phyloP scores from a whole-genome alignment of 192 early-diverging fungal species.

The Fimicolochytrium jonesii region DNA sequence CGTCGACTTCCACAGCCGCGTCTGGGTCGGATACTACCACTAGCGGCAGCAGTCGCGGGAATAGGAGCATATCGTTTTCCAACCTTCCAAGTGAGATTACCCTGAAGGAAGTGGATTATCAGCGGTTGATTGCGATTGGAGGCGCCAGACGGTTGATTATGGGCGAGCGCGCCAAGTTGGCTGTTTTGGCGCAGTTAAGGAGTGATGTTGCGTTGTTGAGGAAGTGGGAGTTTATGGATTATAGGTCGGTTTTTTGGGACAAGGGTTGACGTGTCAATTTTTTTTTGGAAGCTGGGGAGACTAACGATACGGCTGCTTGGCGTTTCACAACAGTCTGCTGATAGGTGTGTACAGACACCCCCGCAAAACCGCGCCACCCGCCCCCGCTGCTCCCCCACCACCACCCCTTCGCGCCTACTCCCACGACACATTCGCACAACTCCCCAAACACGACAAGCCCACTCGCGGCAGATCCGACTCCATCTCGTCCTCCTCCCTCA shows the following conservation, averaged over 20 bases:
- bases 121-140: constrained; percentile 21
- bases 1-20: neutral
- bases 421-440: neutral
- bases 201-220: constrained; percentile 33
- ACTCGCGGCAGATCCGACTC: too few relatives aligned
- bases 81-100: constrained; percentile 13
- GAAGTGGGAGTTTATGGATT: constrained; percentile 42
- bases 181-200: constrained; percentile 24
- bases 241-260: constrained; percentile 23
- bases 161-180: constrained; percentile 11
- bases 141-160: constrained; percentile 10
- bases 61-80: too few relatives aligned
- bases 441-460: too few relatives aligned
- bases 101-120: constrained; percentile 42
- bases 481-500: too few relatives aligned
- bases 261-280: too few relatives aligned
- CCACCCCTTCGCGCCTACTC: neutral
- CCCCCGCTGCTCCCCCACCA: neutral
- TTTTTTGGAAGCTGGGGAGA: too few relatives aligned
- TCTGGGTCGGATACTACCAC: neutral
- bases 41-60: neutral
- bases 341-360: constrained; percentile 29
- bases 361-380: too few relatives aligned
- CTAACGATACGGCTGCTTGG: too few relatives aligned
- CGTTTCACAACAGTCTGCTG: constrained; percentile 19